phyloP scores from a whole-genome alignment of 495 filamentous ascomycete species.

The Xylaria acuta region DNA sequence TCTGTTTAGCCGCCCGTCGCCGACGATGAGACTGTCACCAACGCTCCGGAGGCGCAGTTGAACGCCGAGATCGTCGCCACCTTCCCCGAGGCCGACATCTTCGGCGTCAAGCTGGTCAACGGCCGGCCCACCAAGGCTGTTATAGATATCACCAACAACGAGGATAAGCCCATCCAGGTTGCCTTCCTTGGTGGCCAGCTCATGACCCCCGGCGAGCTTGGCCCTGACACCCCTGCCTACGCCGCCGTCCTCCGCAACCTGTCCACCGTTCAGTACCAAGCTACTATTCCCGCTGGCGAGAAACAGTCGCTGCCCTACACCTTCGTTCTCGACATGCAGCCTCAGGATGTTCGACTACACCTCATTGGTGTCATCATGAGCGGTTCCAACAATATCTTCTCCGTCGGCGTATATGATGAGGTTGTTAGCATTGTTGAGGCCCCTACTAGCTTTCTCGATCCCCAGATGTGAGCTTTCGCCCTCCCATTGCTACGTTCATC shows the following conservation, averaged over 20 bases:
- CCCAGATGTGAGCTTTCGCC: constrained; percentile 77
- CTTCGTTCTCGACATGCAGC: constrained; percentile 91
- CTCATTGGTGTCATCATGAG: constrained; percentile 75
- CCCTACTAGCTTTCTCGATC: constrained; percentile 91
- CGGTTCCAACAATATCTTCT: constrained; percentile 69
- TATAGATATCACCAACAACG: constrained; percentile 82
- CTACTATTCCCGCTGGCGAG: constrained; percentile 78
- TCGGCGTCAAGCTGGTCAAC: constrained; percentile 95
- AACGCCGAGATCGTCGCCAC: constrained; percentile 76
- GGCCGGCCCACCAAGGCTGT: constrained; percentile 84
- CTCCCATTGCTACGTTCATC: constrained; percentile 6
- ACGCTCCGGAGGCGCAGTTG: constrained; percentile 62
- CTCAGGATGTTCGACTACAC: constrained; percentile 82
- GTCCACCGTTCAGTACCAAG: constrained; percentile 74
- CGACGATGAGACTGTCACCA: constrained; percentile 47
- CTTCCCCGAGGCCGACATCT: constrained; percentile 86
- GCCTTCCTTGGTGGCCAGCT: constrained; percentile 80
- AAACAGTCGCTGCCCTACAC: constrained; percentile 77
- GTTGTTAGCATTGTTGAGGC: constrained; percentile 90
- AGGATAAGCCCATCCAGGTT: constrained; percentile 76
- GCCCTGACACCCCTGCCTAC: constrained; percentile 57
- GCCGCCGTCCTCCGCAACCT: constrained; percentile 78
- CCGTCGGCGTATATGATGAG: constrained; percentile 82
- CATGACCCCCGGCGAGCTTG: constrained; percentile 57
- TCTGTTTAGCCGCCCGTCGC: constrained; percentile 32